Conservation (phyloP, 2,329 filamentous ascomycete genomes). For the Leptographium procerum region DNA sequence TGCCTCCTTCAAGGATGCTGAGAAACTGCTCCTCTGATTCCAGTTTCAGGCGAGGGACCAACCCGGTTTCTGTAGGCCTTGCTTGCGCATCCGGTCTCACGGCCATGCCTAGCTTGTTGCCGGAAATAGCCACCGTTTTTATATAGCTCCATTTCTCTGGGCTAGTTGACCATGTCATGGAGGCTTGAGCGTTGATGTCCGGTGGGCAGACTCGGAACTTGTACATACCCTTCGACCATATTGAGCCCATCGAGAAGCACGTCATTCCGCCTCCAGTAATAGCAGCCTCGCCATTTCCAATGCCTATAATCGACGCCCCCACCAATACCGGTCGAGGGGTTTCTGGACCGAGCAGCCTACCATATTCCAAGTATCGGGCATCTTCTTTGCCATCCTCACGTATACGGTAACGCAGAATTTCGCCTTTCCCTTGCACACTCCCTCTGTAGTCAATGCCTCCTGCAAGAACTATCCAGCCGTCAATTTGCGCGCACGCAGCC, state of each 20-base stretch:
- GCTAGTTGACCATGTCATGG: background rate
- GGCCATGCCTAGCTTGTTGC: background rate
- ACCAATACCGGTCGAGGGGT: conserved; percentile 53
- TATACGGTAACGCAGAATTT: conserved; percentile 35
- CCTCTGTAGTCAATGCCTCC: conserved; percentile 32
- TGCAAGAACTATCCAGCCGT: conserved; percentile 18
- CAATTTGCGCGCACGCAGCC: conserved; percentile 2
- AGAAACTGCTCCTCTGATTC: conserved; percentile 45
- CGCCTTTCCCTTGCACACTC: conserved; percentile 34
- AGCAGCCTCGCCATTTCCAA: conserved; percentile 38
- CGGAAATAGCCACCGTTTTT: conserved; percentile 5
- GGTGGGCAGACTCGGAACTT: conserved; percentile 18
- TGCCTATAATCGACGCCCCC: conserved; percentile 47
- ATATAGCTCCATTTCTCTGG: conserved; percentile 1
- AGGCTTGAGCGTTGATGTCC: background rate
- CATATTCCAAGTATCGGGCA: conserved; percentile 13
- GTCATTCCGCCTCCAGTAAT: conserved; percentile 72
- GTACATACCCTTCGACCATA: conserved; percentile 59
- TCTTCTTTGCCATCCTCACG: conserved; percentile 16
- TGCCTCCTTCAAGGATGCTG: conserved; percentile 41
- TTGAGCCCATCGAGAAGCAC: conserved; percentile 84
- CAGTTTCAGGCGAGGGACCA: conserved; percentile 42
- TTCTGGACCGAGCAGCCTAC: background rate
- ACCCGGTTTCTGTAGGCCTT: background rate
- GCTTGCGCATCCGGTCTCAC: too few species aligned